Evolutionary conservation across 2,329 filamentous ascomycete genomes (phyloP), one percentile per base, ranked within the genome.

Genomic region (Ilyonectria robusta): DNA sequence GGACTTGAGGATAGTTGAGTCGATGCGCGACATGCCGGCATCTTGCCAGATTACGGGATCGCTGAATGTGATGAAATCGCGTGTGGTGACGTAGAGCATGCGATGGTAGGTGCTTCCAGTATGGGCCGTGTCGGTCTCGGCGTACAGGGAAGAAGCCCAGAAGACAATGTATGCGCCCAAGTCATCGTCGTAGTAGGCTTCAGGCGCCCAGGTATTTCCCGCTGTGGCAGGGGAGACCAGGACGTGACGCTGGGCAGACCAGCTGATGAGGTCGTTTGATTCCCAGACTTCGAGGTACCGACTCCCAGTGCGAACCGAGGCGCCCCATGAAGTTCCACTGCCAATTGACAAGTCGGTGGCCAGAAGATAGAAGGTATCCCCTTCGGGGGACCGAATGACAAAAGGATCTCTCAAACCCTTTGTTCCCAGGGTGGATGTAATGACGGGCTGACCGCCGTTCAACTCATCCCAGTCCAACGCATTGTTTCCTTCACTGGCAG

Each of bases 291-390:
- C 84, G 2, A 88, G 79, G 60, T 86, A 87, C 8, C 81, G 80
- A 67, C 84, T 87, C 0, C 85, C 86, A 0, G 72, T 80, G 15
- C 81, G 79, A 2, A 86, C 84, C 0, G 85, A 73, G n/a, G 83
- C 79, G 11, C 77, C 80, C 85, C 86, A 88, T 0, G 84, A 84
- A 0, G 86, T 88, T 1, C 86, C 86, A 7, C 84, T 85, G 1
- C 86, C 86, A 57, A 87, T 87, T 1, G 85, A 86, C 0, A 88
- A 77, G 59, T 87, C 85, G 0, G 86, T 88, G 0, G 85, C 85
- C 19, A 88, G 79, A 15, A 88, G 71, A 56, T 81, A 88, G 65
- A 87, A 87, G 4, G 79, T 86, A n/a, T 82, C 81, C 0, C 85
- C 85, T 29, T 87, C 85, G 0, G 75, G 79, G 0, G 85, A 85